These are phyloP conservation scores for Yamadazyma blattariae DNA, from an alignment of 1,139 yeast species.

Conservation along the genomic window DNA sequence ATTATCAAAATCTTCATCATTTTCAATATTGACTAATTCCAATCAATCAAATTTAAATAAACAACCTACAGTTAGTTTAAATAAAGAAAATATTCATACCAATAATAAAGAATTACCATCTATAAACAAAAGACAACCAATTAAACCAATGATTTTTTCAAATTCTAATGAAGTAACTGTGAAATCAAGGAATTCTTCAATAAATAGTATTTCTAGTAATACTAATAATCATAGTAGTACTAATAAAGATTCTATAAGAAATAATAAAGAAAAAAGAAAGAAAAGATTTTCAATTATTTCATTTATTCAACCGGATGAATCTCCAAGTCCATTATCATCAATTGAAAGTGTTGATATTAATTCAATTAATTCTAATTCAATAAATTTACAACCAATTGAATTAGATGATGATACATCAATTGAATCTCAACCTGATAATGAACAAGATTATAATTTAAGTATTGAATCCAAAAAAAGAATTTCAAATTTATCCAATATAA, in stretches of 20 bases:
- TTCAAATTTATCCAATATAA: constrained; percentile 12
- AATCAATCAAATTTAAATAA: no score
- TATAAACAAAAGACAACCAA: no score
- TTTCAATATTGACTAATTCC: no score
- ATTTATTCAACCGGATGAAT: constrained; percentile 3
- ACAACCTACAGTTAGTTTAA: no score
- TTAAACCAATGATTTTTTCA: not conserved
- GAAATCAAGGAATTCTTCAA: no score
- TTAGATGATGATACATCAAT: constrained; percentile 4
- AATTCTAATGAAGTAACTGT: not conserved
- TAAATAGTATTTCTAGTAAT: no score
- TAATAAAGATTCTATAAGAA: not conserved
- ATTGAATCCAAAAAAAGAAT: constrained; percentile 9
- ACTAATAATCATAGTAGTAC: no score
- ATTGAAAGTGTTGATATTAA: no score
- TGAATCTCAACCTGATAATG: constrained; percentile 1
- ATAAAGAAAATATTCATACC: no score
- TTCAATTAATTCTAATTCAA: constrained; percentile 3
- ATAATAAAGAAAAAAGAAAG: not conserved
- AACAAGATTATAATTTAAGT: constrained; percentile 1
- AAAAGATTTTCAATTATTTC: constrained; percentile 7
- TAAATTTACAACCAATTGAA: constrained; percentile 6
- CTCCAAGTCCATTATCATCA: constrained; percentile 2
- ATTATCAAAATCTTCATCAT: not conserved
- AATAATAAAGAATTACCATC: no score